Base-by-base conservation (phyloP, 257 asterid species). In the Fraxinus cuspidata region DNA sequence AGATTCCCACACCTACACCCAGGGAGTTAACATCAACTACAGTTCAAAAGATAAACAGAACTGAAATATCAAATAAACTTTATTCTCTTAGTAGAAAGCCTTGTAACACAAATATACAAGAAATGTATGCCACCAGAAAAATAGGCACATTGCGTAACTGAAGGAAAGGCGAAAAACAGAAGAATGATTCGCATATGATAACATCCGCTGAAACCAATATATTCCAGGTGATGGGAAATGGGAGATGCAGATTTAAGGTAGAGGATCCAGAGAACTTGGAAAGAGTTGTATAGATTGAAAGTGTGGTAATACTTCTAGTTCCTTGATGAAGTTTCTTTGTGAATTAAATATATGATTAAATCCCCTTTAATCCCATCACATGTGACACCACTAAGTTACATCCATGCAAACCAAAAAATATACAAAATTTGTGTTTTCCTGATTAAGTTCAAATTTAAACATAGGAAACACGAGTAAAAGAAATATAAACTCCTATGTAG, bases 1-100 rank as follows among this genome's bases (percentile, higher is more conserved):
- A 90, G 31, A 88, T 96, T 96, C 82, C 99, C 99, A 82, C 99
- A 96, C 82, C 99, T 96, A 87, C 96, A 96, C 73, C 81, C 86
- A 91, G 76, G 87, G 76, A 82, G 77, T 27, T 86, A 83, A 80
- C 34, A 83, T 84, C 83, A 88, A 84, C 81, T 76, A 84, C 85
- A 82, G 51, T 79, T 63, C 15, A 84, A 67, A 3, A 40, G 13
- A 82, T 53, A 70, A 79, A 31, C 63, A 60, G 75, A 70, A 80
- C 81, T 47, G 70, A 58, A 42, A 82, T 53, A 51, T 58, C 80
- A 79, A 27, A 75, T 56, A 49, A 72, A 12, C 69, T 65, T 63
- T 16, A 71, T 25, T 27, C 23, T 65, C 5, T 63, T 35, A 35
- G 27, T 68, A 10, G 69, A 29, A 58, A 25, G 56, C 19, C 49